These are phyloP conservation scores for Ganoderma boninense DNA, from an alignment of 1,284 basidiomycete species.

Conservation along the genomic window DNA sequence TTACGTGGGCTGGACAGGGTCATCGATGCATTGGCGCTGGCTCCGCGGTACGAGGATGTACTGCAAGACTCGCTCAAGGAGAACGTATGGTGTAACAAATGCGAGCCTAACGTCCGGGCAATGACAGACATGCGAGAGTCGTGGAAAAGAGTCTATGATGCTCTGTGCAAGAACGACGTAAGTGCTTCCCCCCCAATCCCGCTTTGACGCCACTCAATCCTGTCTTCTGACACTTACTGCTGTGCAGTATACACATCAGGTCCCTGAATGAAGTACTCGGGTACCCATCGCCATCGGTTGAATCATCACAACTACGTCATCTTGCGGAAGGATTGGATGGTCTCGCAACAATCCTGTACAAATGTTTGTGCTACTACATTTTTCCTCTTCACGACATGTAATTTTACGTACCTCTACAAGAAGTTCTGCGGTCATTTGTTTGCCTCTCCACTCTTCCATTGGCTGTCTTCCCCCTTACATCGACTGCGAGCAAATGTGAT, in stretches of 20 bases:
- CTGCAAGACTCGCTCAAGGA: slow-evolving; percentile 5
- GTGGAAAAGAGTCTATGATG: not conserved
- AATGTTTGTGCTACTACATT: not conserved
- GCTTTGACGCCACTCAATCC: not conserved
- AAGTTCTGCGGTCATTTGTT: no score
- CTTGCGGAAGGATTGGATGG: not conserved
- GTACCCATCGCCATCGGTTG: not conserved
- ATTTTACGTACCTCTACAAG: not conserved
- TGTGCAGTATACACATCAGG: not conserved
- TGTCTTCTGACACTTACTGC: not conserved
- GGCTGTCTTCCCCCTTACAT: no score
- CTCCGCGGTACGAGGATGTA: not conserved
- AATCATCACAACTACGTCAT: not conserved
- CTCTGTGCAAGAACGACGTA: not conserved
- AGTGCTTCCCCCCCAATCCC: not conserved
- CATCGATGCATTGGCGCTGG: not conserved
- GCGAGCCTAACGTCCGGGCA: slow-evolving; percentile 7
- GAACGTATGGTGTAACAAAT: slow-evolving; percentile 10
- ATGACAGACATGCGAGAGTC: not conserved
- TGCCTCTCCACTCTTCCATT: no score
- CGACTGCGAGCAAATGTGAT: no score
- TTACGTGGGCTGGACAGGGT: not conserved
- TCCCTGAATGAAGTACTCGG: not conserved
- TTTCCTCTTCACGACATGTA: not conserved
- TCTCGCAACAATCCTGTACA: not conserved